Conservation (phyloP, 148 eudicot genomes). For the Rhododendron williamsianum region DNA sequence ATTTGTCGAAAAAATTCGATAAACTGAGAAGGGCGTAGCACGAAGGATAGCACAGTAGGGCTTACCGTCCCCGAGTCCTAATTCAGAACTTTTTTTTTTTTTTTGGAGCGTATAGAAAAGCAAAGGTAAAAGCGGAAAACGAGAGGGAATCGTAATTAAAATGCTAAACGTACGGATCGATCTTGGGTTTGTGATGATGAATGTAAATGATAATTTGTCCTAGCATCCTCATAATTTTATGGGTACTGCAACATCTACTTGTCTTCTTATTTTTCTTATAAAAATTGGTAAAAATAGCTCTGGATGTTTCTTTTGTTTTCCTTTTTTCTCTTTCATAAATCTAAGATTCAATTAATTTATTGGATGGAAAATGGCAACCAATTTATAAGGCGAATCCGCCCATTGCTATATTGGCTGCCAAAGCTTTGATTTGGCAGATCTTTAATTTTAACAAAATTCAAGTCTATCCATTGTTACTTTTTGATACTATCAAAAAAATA, state of each 20-base stretch:
- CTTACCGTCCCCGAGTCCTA: too few species aligned
- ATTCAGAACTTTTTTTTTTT: too few species aligned
- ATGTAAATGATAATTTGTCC: neutral
- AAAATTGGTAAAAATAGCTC: neutral
- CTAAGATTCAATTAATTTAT: neutral
- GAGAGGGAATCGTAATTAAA: neutral
- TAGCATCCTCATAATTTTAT: neutral
- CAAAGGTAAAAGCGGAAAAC: neutral
- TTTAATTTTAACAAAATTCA: neutral
- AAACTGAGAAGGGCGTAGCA: too few species aligned
- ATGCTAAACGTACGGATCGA: neutral
- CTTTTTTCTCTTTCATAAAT: neutral
- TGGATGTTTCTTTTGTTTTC: too few species aligned
- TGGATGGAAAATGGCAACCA: neutral
- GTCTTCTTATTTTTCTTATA: neutral
- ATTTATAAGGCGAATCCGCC: neutral
- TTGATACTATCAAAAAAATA: too few species aligned
- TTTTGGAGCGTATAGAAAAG: neutral
- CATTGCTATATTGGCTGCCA: neutral
- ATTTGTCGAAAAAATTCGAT: neutral
- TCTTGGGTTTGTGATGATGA: neutral
- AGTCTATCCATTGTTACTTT: neutral
- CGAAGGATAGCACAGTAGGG: too few species aligned
- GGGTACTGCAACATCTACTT: neutral
- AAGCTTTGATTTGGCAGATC: neutral